phyloP scores from a whole-genome alignment of 306 rosid genomes.

The Ormosia emarginata region DNA sequence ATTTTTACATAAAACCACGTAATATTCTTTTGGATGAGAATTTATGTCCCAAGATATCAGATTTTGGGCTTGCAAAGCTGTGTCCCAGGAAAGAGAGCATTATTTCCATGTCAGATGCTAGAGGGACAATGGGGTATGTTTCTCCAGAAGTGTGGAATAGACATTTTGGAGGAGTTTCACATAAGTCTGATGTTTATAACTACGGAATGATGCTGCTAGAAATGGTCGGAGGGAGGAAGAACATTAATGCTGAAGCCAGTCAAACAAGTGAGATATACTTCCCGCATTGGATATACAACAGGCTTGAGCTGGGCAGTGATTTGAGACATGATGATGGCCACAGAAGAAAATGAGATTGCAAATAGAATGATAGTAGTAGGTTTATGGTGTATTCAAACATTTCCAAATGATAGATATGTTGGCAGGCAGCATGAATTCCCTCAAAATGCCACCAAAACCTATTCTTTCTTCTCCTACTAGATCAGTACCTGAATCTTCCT shows the following conservation, averaged over 20 bases:
- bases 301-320: background rate
- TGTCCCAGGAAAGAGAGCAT: constrained; percentile 23
- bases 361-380: constrained; percentile 22
- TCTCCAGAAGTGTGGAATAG: constrained; percentile 30
- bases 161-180: constrained; percentile 37
- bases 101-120: constrained; percentile 27
- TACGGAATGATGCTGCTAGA: constrained; percentile 54
- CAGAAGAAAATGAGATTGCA: constrained; percentile 13
- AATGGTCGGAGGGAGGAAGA: constrained; percentile 37
- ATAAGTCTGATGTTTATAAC: constrained; percentile 46
- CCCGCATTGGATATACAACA: constrained; percentile 30
- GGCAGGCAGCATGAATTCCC: constrained; percentile 20
- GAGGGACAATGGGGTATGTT: constrained; percentile 39
- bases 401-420: constrained; percentile 31
- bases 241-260: background rate
- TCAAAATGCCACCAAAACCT: constrained; percentile 35
- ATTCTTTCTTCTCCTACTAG: constrained; percentile 20
- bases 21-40: constrained; percentile 46
- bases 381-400: constrained; percentile 24
- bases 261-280: no score
- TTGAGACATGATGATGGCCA: background rate
- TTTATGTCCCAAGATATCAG: constrained; percentile 34
- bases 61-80: constrained; percentile 32
- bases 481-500: background rate
- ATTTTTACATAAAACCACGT: constrained; percentile 48